phyloP scores from a whole-genome alignment of 2,329 filamentous ascomycete species.

The Chaetomium olivaceum region DNA sequence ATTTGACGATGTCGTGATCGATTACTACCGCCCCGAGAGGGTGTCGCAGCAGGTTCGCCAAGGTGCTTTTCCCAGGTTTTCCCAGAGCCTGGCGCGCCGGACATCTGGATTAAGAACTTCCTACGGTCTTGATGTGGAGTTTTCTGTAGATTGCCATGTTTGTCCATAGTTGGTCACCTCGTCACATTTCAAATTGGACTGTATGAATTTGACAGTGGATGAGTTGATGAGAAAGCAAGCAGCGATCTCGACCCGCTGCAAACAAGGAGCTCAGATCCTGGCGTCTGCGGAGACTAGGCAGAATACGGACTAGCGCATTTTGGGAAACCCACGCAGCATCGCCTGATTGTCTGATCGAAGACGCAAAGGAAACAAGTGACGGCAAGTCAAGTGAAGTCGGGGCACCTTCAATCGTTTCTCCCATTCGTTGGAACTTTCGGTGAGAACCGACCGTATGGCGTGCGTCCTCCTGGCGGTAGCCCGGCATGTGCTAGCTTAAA shows the following conservation, averaged over 20 bases:
- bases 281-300: constrained; percentile 17
- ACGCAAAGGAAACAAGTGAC: background rate
- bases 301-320: constrained; percentile 1
- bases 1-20: constrained; percentile 5
- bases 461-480: background rate
- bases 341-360: background rate
- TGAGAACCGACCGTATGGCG: background rate
- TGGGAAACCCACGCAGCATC: background rate
- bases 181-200: background rate
- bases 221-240: background rate
- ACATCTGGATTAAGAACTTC: background rate
- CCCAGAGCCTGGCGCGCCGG: background rate
- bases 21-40: background rate
- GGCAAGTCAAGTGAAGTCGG: background rate
- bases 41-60: background rate
- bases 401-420: too few relatives aligned
- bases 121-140: background rate
- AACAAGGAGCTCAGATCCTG: background rate
- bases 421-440: background rate
- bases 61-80: background rate
- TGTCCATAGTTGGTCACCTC: background rate
- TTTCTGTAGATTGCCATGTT: background rate
- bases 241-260: background rate
- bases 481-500: too few relatives aligned
- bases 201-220: background rate